Evolutionary conservation across 1,139 yeast species (phyloP).

Genomic region (Yamadazyma jaroonii): DNA sequence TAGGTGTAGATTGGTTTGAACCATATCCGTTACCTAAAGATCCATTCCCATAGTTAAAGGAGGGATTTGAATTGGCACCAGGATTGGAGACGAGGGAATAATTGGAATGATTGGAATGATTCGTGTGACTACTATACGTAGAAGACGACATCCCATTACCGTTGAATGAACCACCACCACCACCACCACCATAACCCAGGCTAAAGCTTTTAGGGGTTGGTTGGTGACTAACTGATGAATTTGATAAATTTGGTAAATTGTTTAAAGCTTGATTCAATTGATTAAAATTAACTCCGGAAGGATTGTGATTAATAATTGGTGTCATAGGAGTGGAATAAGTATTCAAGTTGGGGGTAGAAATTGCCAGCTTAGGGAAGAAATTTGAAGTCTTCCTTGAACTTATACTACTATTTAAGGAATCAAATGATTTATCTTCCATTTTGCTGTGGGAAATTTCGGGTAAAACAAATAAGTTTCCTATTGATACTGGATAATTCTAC

Average conservation of each 20-base stretch:
- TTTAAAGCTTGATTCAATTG: conserved; percentile 3
- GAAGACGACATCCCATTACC: too few species aligned
- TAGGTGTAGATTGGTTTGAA: conserved; percentile 12
- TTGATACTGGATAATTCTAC: too few species aligned
- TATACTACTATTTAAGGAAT: conserved; percentile 11
- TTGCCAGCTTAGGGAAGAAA: conserved; percentile 13
- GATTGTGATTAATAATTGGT: conserved; percentile 11
- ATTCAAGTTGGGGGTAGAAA: conserved; percentile 7
- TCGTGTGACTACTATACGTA: too few species aligned
- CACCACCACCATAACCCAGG: too few species aligned
- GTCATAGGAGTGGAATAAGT: conserved; percentile 16
- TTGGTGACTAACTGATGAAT: neutral
- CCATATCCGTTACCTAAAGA: too few species aligned
- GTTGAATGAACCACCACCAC: too few species aligned
- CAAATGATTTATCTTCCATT: conserved; percentile 7
- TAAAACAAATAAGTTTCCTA: too few species aligned
- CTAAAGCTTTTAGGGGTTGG: neutral
- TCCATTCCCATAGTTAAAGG: too few species aligned
- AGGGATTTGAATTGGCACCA: too few species aligned
- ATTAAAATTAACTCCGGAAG: conserved; percentile 1
- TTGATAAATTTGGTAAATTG: neutral
- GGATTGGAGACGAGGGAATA: too few species aligned
- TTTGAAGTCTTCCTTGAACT: conserved; percentile 17
- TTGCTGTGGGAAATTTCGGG: too few species aligned
- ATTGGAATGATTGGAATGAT: too few species aligned